Conservation (phyloP, 345 rosid species). For the Noccaea caerulescens region DNA sequence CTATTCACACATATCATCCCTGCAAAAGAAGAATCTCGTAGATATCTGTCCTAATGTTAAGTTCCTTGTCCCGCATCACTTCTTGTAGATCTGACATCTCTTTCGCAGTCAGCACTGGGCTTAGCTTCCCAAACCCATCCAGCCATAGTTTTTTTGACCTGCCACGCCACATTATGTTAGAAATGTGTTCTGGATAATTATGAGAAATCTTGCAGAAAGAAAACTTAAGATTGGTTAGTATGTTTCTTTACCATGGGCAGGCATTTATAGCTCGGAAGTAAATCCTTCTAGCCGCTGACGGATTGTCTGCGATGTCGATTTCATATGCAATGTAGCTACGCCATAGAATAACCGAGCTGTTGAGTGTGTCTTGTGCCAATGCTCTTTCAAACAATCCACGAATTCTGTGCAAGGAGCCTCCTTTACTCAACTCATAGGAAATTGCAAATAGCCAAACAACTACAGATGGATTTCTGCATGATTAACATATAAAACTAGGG, state of each 20-base stretch:
- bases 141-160: conserved; percentile 96
- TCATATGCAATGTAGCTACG: conserved; percentile 88
- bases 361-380: conserved; percentile 60
- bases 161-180: conserved; percentile 24
- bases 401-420: conserved; percentile 71
- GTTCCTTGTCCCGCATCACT: conserved; percentile 94
- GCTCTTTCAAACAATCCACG: conserved; percentile 92
- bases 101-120: conserved; percentile 62
- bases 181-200: conserved; percentile 10
- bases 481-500: conserved; percentile 21
- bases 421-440: conserved; percentile 74
- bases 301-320: conserved; percentile 59
- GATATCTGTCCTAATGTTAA: conserved; percentile 90
- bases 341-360: conserved; percentile 76
- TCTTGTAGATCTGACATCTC: conserved; percentile 96
- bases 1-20: conserved; percentile 42
- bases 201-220: not conserved
- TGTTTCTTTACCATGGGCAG: conserved; percentile 78
- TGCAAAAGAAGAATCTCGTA: conserved; percentile 93
- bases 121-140: conserved; percentile 79
- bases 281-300: conserved; percentile 68
- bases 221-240: not conserved
- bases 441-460: conserved; percentile 78
- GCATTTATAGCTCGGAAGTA: conserved; percentile 95
- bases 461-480: conserved; percentile 71